These are phyloP conservation scores for Diutina catenulata DNA, from an alignment of 1,139 yeast species.

Conservation along the genomic window DNA sequence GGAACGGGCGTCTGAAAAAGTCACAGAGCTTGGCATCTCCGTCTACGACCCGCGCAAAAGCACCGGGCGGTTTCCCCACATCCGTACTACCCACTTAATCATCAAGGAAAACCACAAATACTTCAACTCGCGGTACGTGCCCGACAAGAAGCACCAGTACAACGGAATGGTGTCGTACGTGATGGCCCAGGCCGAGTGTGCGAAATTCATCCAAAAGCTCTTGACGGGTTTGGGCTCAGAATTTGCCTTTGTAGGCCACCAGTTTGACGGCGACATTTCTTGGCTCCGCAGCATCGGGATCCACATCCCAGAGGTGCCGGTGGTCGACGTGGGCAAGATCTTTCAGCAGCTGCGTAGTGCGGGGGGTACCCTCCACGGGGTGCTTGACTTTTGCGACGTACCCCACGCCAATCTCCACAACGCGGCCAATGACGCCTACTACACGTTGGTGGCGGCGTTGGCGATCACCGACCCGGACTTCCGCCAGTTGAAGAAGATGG, in stretches of 20 bases:
- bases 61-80: slow-evolving; percentile 26
- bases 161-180: slow-evolving; percentile 43
- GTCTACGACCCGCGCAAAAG: slow-evolving; percentile 42
- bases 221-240: slow-evolving; percentile 30
- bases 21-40: slow-evolving; percentile 62
- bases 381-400: slow-evolving; percentile 38
- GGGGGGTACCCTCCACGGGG: slow-evolving; percentile 36
- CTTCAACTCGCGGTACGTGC: slow-evolving; percentile 48
- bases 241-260: slow-evolving; percentile 58
- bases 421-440: slow-evolving; percentile 78
- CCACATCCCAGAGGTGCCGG: slow-evolving; percentile 18
- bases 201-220: slow-evolving; percentile 16
- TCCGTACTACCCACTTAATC: slow-evolving; percentile 43
- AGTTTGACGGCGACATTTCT: slow-evolving; percentile 46
- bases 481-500: slow-evolving; percentile 21
- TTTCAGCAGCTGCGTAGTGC: slow-evolving; percentile 32
- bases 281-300: slow-evolving; percentile 37
- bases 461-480: slow-evolving; percentile 42
- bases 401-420: slow-evolving; percentile 62
- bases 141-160: slow-evolving; percentile 45
- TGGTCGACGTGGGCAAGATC: slow-evolving; percentile 43
- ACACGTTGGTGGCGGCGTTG: slow-evolving; percentile 44
- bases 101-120: slow-evolving; percentile 35
- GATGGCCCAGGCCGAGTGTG: slow-evolving; percentile 24
- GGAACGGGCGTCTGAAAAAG: slow-evolving; percentile 31